Base-by-base conservation (phyloP, 2,329 filamentous ascomycete species). In the Aspergillus sp. region DNA sequence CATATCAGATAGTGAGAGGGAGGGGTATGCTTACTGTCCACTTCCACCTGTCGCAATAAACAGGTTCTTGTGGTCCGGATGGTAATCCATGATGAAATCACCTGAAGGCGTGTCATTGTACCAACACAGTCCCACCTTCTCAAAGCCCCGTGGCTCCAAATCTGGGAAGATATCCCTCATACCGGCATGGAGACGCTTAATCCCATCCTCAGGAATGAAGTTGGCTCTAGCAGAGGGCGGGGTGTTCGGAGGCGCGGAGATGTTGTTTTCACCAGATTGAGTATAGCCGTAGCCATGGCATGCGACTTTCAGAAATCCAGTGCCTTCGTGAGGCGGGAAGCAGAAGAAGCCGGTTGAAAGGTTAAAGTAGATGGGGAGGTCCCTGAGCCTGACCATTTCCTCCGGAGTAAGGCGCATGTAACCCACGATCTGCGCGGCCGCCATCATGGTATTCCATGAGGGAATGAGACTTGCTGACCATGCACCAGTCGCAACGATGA, bases 391-490 rank as follows among this genome's bases (percentile, higher is more conserved):
- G 17, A 73, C 71, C 63, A 88, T 79, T 67, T 95, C 90, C 7
- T 78, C 76, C 1, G 78, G 69, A 0, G 81, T 85, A 51, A 95
- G 74, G 49, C 82, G 75, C 53, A 94, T 69, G 68, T 91, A 95
- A 15, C 78, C 84, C 7, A 95, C 64, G 0, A 81, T 78, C 60
- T 95, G 90, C 7, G 86, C 90, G 0, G 88, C 90, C 1, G 89
- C 85, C 49, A 84, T 78, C 45, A 82, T 83, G 33, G 86, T 79
- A 25, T 88, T 87, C 46, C 82, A 74, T 0, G 94, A 72, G 60
- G 93, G 84, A 44, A 95, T 69, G 12, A 95, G 74, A 1, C 79
- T 76, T 2, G 83, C 80, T 1, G 85, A 87, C 90, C 90, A 95
- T 2, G 90, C 88, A 17, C 90, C 90, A 0, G 88, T 82, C 0